Conservation (phyloP, 2,329 filamentous ascomycete genomes). For the Trichoderma pleuroti region DNA sequence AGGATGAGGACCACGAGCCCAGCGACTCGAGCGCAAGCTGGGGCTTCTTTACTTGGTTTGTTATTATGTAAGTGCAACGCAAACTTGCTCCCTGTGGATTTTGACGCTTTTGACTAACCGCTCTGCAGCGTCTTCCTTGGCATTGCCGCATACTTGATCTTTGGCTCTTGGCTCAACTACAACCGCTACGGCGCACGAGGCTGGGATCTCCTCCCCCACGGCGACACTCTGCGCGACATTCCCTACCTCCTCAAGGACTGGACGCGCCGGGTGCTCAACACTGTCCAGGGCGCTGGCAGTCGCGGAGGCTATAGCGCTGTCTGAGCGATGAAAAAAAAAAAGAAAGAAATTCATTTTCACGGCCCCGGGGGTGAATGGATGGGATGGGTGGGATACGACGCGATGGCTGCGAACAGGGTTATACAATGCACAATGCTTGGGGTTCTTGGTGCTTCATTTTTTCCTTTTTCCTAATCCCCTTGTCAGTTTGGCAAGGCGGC, state of each 20-base stretch:
- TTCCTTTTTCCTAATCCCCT: background rate
- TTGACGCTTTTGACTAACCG: constrained; percentile 11
- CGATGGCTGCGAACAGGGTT: constrained; percentile 5
- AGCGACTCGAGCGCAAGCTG: constrained; percentile 57
- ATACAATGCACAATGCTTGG: constrained; percentile 18
- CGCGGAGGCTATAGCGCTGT: constrained; percentile 95
- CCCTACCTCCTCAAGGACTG: constrained; percentile 92
- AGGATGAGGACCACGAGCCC: constrained; percentile 40
- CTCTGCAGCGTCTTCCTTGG: constrained; percentile 73
- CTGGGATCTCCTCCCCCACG: constrained; percentile 91
- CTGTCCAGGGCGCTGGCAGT: constrained; percentile 76
- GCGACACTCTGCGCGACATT: constrained; percentile 85
- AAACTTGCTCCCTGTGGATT: background rate
- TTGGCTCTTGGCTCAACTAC: constrained; percentile 98
- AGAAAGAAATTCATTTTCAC: background rate
- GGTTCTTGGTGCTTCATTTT: constrained; percentile 17
- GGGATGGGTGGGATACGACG: background rate
- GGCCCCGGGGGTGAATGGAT: background rate
- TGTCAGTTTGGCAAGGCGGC: constrained; percentile 22
- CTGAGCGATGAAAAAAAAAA: constrained; percentile 39
- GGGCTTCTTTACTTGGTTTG: constrained; percentile 98
- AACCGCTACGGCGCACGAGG: constrained; percentile 92
- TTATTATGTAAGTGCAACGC: constrained; percentile 70
- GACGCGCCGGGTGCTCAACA: constrained; percentile 73
- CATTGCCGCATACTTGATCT: constrained; percentile 88